Conservation (phyloP, 306 rosid species). For the Begonia peltatifolia region DNA sequence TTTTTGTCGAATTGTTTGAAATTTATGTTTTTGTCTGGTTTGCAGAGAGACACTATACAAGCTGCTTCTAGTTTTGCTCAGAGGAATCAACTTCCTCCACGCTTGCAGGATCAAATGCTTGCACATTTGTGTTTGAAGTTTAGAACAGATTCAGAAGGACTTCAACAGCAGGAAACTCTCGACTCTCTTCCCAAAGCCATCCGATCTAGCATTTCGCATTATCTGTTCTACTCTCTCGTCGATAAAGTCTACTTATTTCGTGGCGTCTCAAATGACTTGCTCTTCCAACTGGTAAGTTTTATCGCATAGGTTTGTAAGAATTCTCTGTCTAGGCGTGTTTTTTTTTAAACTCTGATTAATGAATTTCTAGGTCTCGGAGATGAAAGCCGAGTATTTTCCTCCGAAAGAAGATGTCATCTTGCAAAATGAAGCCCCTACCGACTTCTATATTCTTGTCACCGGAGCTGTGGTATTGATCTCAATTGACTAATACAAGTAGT, state of each 20-base stretch:
- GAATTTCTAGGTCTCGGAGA: constrained; percentile 52
- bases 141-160: constrained; percentile 69
- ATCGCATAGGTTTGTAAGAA: neutral
- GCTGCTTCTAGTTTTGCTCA: constrained; percentile 53
- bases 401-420: constrained; percentile 75
- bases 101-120: constrained; percentile 71
- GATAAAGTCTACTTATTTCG: constrained; percentile 48
- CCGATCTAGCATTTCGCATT: constrained; percentile 47
- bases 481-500: neutral
- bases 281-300: constrained; percentile 68
- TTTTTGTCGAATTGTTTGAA: neutral
- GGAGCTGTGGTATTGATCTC: constrained; percentile 49
- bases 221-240: constrained; percentile 44
- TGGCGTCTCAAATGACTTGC: constrained; percentile 59
- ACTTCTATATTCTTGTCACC: constrained; percentile 56
- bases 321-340: neutral
- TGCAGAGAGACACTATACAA: constrained; percentile 57
- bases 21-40: constrained; percentile 6
- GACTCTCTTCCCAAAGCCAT: constrained; percentile 79
- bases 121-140: constrained; percentile 59
- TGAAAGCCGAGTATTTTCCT: constrained; percentile 90
- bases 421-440: constrained; percentile 84
- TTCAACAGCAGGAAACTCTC: constrained; percentile 73
- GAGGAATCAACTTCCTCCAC: constrained; percentile 50
- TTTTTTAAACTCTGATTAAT: constrained; percentile 2